Evolutionary conservation across 2,329 filamentous ascomycete species (phyloP), one percentile per base, ranked within the genome.

Genomic region (Macrophomina tecta): DNA sequence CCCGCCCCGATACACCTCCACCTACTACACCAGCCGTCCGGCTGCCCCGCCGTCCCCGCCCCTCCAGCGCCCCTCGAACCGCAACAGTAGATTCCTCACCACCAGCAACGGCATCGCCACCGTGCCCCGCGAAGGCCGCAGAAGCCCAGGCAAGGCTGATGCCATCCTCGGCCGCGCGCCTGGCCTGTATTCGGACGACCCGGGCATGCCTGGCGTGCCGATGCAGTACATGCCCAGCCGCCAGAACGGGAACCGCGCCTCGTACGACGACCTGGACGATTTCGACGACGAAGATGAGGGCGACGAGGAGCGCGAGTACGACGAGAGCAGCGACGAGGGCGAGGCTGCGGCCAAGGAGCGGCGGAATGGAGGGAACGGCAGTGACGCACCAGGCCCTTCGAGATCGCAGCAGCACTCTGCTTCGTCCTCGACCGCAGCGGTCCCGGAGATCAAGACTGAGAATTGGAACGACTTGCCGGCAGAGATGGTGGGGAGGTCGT

Each of bases 391-490:
- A 23, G 23, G 2, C 23, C 23, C 23, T 3, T 23, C 23, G 23
- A 23, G 23, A 3, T 23, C 23, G 23, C 23, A 23, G 23, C 23
- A 23, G 28, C 48, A 14, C 18, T 16, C 32, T 32, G 32, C 51
- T 9, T 51, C 28, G 3, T 12, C 51, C 11, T 30, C 53, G 64
- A 58, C 32, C 11, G 11, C 64, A 23, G 23, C 30, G 7, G 18
- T 48, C 4, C 45, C 58, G 48, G 68, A 73, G 3, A 69, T 68
- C 67, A 51, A 61, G 55, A 81, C 76, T 9, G 74, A 73, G 51
- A 80, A 82, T 64, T 84, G 82, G 82, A 84, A 84, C 65, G 82
- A 84, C 67, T 73, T 84, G 4, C 82, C 82, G 14, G 81, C 82
- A 5, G 82, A 81, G 18, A 81, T 82, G 36, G 71, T 78, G 42